Conservation (phyloP, 257 asterid genomes). For the Eustoma russellianum region DNA sequence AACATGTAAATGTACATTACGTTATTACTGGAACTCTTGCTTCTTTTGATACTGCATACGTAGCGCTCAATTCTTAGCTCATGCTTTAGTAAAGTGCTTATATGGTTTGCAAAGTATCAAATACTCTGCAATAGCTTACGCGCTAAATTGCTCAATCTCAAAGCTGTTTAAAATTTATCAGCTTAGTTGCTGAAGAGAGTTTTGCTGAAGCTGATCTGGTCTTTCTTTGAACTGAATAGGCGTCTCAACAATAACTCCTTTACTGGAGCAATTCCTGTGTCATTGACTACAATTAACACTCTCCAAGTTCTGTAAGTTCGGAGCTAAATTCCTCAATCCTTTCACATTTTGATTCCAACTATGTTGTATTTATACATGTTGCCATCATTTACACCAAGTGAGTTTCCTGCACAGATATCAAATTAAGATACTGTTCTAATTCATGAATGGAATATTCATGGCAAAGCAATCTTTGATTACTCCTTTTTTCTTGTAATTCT, state of each 20-base stretch:
- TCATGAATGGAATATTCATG: neutral
- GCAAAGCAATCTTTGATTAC: neutral
- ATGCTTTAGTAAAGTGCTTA: too few relatives aligned
- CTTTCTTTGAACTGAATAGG: constrained; percentile 34
- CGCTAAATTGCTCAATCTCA: too few relatives aligned
- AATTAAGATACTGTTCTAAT: neutral
- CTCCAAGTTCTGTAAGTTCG: constrained; percentile 98
- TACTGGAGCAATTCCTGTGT: constrained; percentile 60
- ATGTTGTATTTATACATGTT: too few relatives aligned
- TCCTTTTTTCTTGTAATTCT: neutral
- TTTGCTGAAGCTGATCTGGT: constrained; percentile 13
- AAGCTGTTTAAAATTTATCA: too few relatives aligned
- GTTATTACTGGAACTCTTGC: too few relatives aligned
- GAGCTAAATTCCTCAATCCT: constrained; percentile 10
- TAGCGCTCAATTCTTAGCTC: too few relatives aligned
- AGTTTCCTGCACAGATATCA: neutral
- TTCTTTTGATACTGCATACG: too few relatives aligned
- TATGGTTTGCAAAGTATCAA: too few relatives aligned
- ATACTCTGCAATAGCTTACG: too few relatives aligned
- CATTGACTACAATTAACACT: constrained; percentile 43
- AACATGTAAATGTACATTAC: too few relatives aligned
- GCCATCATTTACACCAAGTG: neutral
- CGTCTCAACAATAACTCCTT: constrained; percentile 91
- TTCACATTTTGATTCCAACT: neutral
- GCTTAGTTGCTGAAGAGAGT: too few relatives aligned